Base-by-base conservation (phyloP, 192 early-diverging fungal genomes). In the Spizellomyces sp. region DNA sequence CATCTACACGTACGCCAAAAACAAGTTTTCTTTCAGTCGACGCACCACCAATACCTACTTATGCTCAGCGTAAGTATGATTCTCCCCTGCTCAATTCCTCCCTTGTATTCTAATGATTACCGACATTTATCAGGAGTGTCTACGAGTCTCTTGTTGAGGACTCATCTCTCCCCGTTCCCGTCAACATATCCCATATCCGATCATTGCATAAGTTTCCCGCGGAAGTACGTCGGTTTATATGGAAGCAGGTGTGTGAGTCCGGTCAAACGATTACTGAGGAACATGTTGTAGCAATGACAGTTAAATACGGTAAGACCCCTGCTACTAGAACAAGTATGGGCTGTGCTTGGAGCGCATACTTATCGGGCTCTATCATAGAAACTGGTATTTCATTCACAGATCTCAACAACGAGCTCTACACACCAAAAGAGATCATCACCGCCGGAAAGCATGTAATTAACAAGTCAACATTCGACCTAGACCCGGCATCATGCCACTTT, bases 21-120 rank as follows among this genome's bases (percentile, higher is more conserved):
- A 73, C 9, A 63, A 67, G 41, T 82, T 82, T 56, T 48, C 64
- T 6, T 82, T 82, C 69, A 82, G 78, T 66, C 50, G 80, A 1
- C 48, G 80, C 3, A 82, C 77, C 46, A 82, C 80, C 59, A 82
- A 82, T 66, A 82, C 80, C 1, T 82, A 82, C 61, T 67, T 82
- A 15, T 82, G 80, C 56, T 80, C 80, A 5, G 72, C 78, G 80
- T 80, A 67, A 66, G 67, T 62, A 7, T 21, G 4, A 48, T 2
- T 65, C 48, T 1, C 62, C 10, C 3, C 6, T 7, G 8, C 6
- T 17, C 42, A 6, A 5, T 17, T 64, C 50, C n/a, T 12, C n/a
- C 44, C 12, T 14, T 27, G 47, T 19, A 12, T 22, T 19, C 43
- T n/a, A n/a, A 19, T 10, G 4, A 45, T 45, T n/a, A 1, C 5